A percentile compares a stretch with the other conserved stretches of the same genome.
These are phyloP conservation scores for Alternaria consortialis DNA, from an alignment of 2,329 filamentous ascomycete species.

Conservation along the genomic window DNA sequence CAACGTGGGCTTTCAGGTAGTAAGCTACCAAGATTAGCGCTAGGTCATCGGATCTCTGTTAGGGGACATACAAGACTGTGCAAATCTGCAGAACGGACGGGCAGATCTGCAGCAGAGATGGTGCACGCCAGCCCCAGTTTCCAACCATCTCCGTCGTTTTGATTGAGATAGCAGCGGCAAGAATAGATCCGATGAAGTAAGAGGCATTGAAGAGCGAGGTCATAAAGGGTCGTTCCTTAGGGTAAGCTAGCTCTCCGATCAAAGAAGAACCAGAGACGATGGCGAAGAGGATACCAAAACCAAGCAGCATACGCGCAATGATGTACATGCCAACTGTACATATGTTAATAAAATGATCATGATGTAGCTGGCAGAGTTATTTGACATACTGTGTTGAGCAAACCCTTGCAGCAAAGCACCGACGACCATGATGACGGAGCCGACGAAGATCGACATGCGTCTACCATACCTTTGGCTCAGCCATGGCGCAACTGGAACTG, in stretches of 20 bases:
- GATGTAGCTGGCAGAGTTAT: not conserved
- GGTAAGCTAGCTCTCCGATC: conserved; percentile 68
- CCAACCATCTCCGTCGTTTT: conserved; percentile 56
- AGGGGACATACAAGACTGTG: conserved; percentile 43
- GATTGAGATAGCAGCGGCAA: conserved; percentile 60
- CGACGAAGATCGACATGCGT: conserved; percentile 65
- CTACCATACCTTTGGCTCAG: conserved; percentile 59
- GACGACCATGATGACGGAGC: conserved; percentile 65
- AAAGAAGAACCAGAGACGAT: conserved; percentile 67
- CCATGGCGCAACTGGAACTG: conserved; percentile 46
- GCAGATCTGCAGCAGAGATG: conserved; percentile 60
- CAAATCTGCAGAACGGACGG: conserved; percentile 58
- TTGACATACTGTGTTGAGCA: conserved; percentile 43
- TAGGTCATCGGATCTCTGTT: not conserved
- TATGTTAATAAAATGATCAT: conserved; percentile 11
- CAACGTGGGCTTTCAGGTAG: conserved; percentile 57
- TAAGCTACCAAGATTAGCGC: conserved; percentile 33
- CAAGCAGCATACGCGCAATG: conserved; percentile 67
- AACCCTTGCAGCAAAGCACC: conserved; percentile 68
- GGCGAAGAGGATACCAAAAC: conserved; percentile 68
- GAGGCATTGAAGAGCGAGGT: conserved; percentile 70
- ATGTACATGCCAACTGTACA: conserved; percentile 65
- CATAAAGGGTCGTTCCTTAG: conserved; percentile 67
- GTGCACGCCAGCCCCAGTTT: conserved; percentile 61
- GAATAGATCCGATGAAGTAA: conserved; percentile 64